Conservation (phyloP, 225 moss, liverwort and hornwort genomes). For the Bryum argenteum region DNA sequence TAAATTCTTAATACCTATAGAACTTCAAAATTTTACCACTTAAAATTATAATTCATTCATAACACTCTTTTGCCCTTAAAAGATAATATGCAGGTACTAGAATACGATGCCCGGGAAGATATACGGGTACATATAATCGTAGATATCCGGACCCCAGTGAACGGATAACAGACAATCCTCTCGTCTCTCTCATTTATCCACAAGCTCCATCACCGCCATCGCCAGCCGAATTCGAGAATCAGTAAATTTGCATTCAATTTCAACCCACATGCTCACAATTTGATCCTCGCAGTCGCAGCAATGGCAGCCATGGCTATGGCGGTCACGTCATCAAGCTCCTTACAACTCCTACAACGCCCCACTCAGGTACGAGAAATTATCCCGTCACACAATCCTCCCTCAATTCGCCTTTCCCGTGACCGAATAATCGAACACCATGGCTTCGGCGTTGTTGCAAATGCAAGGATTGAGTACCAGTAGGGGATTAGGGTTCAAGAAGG, state of each 20-base stretch:
- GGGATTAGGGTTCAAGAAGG: conserved; percentile 14
- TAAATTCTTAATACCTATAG: too few species aligned
- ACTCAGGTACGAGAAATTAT: conserved; percentile 27
- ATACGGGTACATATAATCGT: neutral
- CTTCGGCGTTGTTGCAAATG: neutral
- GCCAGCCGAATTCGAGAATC: neutral
- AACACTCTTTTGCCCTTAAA: too few species aligned
- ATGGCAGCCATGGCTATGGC: conserved; percentile 44
- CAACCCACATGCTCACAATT: neutral
- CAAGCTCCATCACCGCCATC: conserved; percentile 11
- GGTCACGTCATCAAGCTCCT: conserved; percentile 25
- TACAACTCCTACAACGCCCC: conserved; percentile 26
- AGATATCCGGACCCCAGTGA: neutral
- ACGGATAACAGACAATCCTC: neutral
- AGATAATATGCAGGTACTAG: neutral
- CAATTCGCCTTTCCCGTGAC: neutral
- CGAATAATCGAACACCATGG: too few species aligned
- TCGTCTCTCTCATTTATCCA: neutral
- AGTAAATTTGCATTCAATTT: neutral
- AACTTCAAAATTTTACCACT: too few species aligned
- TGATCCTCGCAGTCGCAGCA: conserved; percentile 18
- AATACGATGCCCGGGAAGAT: neutral
- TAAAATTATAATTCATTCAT: too few species aligned
- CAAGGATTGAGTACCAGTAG: neutral
- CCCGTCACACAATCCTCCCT: neutral